These are phyloP conservation scores for Trypanosoma avium DNA, from an alignment of 208 protist genomes.

Conservation along the genomic window DNA sequence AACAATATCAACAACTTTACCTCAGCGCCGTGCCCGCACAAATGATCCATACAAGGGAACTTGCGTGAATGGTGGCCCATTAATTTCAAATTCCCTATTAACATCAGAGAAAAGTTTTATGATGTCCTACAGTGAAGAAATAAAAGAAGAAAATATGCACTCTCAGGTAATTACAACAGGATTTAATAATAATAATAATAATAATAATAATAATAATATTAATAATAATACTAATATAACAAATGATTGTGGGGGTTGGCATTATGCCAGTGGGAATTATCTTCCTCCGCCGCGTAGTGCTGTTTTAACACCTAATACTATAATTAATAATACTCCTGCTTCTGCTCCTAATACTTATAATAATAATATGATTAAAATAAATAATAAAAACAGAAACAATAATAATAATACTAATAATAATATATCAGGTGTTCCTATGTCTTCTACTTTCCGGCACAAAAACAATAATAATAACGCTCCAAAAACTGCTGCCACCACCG, in stretches of 20 bases:
- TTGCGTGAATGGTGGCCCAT: constrained; percentile 20
- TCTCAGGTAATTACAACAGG: not conserved
- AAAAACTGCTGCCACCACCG: no score
- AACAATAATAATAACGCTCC: no score
- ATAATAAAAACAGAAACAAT: not conserved
- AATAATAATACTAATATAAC: not conserved
- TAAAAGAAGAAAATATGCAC: not conserved
- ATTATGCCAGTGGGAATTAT: not conserved
- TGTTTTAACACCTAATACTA: not conserved
- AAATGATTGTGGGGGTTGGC: not conserved
- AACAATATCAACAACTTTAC: no score
- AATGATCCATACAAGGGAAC: constrained; percentile 51
- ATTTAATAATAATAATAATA: not conserved
- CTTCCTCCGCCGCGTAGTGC: not conserved
- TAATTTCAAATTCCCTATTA: constrained; percentile 31
- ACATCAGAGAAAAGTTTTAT: constrained; percentile 60
- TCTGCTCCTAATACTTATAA: not conserved
- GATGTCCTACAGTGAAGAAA: constrained; percentile 52
- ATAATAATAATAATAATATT: not conserved
- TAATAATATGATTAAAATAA: not conserved
- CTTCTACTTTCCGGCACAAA: no score
- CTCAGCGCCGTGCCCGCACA: no score
- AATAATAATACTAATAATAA: no score
- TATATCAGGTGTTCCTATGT: no score
- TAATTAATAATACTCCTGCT: not conserved